Base-by-base conservation (phyloP, 2,329 filamentous ascomycete genomes). In the Blumeriella jaapii region DNA sequence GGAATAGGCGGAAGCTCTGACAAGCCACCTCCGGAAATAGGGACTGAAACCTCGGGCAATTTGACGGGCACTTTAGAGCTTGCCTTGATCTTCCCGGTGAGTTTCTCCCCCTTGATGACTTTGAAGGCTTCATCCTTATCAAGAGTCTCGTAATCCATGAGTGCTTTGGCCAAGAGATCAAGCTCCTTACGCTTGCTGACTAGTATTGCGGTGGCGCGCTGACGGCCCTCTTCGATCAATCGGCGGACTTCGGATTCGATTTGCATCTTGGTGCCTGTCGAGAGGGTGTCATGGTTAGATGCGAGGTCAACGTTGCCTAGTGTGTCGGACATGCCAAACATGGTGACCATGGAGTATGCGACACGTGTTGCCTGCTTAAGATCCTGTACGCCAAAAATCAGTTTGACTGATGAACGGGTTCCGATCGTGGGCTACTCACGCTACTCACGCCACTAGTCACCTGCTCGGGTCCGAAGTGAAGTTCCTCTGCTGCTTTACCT, bases 111-210 rank as follows among this genome's bases (percentile, higher is more conserved):
- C 34, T 73, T 74, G 45, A 98, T 78, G 5, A 96, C 83, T 64
- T 82, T 84, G 58, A 87, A 77, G 44, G 96, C 93, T 59, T 98
- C 91, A 3, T 81, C 77, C 58, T 80, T 82, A 57, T 82, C 81
- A 33, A 98, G 63, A 0, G 86, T 95, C 65, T 98, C 91, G 59
- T 95, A 96, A 59, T 95, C 79, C 20, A 98, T 76, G 7, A 98
- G 69, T 5, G 87, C 91, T 53, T 87, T 78, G 17, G 91, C 89
- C 7, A 98, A 65, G 8, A 84, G 66, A 51, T 98, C 89, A 6
- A 98, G 70, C 58, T 94, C 89, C 40, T 81, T 78, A 37, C 86
- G 75, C 57, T 82, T 84, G 22, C 74, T 71, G 1, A 69, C 73
- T 29, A 98, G 62, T 4, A 96, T 67, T 29, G 71, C 70, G 26